These are phyloP conservation scores for Microcos paniculata DNA, from an alignment of 345 rosid genomes.

Conservation along the genomic window DNA sequence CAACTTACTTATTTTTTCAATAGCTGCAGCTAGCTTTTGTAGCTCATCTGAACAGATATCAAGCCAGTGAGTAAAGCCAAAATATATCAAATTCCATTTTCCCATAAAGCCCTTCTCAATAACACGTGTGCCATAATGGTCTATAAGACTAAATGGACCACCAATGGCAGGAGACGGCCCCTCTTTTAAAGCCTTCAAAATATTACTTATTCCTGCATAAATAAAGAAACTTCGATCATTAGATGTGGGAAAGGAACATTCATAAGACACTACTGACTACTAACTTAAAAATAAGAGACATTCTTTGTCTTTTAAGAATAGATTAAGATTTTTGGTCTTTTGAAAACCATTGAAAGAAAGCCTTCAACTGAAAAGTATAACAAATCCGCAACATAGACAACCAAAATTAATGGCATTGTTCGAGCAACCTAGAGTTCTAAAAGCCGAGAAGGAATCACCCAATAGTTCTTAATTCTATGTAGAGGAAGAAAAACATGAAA, in stretches of 20 bases:
- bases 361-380: no score
- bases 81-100: constrained; percentile 84
- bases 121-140: constrained; percentile 77
- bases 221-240: constrained; percentile 8
- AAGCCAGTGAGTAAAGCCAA: constrained; percentile 98
- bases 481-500: no score
- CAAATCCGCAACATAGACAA: no score
- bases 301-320: no score
- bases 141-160: constrained; percentile 82
- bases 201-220: constrained; percentile 61
- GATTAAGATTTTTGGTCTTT: no score
- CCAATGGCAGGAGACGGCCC: constrained; percentile 99
- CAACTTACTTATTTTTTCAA: constrained; percentile 89
- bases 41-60: constrained; percentile 98
- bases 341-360: no score
- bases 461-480: no score
- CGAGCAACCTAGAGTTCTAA: no score
- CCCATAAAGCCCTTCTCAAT: constrained; percentile 85
- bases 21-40: constrained; percentile 70
- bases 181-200: constrained; percentile 74
- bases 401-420: no score
- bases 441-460: no score
- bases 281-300: not conserved
- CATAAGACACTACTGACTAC: not conserved
- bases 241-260: not conserved